Evolutionary conservation across 352 stramenopile species (phyloP), one percentile per base, ranked within the genome.

Genomic region (Globisporangium iwayamae): DNA sequence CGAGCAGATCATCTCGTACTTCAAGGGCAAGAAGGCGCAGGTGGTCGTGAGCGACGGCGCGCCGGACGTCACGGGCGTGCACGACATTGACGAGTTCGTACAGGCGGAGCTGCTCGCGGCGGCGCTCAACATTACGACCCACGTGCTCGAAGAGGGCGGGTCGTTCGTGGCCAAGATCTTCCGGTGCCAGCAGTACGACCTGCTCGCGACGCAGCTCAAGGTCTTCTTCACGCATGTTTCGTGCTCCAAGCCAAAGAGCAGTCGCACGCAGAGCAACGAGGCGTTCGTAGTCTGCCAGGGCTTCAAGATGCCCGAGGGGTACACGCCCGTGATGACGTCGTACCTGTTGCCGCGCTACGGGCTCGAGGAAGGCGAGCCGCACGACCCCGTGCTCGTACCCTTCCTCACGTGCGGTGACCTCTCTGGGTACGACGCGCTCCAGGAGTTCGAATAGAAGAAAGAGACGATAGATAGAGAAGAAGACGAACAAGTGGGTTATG

Each of bases 91-190:
- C 80, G 96, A 99, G 71, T 99, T 98, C 73, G 82, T 99, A 41
- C 95, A 98, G 75, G 91, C 93, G 6, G 94, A 99, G 71, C 84
- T 99, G 22, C 73, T 99, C 14, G 78, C 98, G 0, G 94, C 96
- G 0, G 97, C 97, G n/a, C 83, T 99, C 22, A 98, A 98, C 73
- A 99, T 99, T 62, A 98, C 96, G 10, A 98, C 93, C 0, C 94
- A 98, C 70, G 93, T 99, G 43, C 76, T 99, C 18, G 74, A 81
- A 22, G 72, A 83, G 14, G 90, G 90, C 16, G 98, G 98, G n/a
- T 92, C 87, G 18, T 99, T 99, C 73, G 96, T 99, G 18, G 98
- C 97, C 56, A 99, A 99, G 81, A 99, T 99, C 65, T 99, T 99
- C 71, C 84, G 97, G 18, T 98, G 96, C 46, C 79, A 96, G 51